Evolutionary conservation across 1,284 basidiomycete species (phyloP).

Genomic region (Microbotryum silenes-acaulis): DNA sequence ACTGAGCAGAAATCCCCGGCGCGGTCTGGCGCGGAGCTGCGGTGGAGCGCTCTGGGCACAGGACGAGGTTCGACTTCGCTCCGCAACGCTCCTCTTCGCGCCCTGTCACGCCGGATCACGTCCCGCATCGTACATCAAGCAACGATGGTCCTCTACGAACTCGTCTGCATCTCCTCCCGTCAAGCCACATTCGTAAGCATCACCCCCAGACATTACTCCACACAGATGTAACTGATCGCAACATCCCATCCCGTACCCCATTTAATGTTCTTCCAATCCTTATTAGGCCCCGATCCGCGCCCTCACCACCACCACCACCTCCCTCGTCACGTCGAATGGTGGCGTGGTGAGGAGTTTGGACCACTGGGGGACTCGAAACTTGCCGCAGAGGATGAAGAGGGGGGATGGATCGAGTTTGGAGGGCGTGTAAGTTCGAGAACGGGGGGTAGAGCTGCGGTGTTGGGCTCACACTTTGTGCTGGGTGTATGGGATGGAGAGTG

Average conservation of each 20-base stretch:
- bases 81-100: no score
- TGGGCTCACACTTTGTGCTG: no score
- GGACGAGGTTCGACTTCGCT: no score
- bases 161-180: constrained; percentile 32
- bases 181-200: constrained; percentile 15
- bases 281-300: constrained; percentile 29
- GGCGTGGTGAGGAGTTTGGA: constrained; percentile 34
- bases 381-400: constrained; percentile 27
- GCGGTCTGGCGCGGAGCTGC: no score
- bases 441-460: no score
- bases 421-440: constrained; percentile 27
- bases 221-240: neutral
- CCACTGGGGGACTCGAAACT: constrained; percentile 31
- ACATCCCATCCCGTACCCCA: neutral
- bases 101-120: no score
- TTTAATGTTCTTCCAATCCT: neutral
- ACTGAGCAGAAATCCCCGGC: no score
- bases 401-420: neutral
- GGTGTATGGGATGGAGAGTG: neutral
- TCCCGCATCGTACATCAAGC: no score
- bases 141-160: constrained; percentile 34
- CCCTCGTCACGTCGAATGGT: constrained; percentile 27
- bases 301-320: constrained; percentile 26
- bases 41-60: no score
- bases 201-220: neutral